Conservation (phyloP, 1,139 yeast species). For the Geotrichum citri-aurantii region DNA sequence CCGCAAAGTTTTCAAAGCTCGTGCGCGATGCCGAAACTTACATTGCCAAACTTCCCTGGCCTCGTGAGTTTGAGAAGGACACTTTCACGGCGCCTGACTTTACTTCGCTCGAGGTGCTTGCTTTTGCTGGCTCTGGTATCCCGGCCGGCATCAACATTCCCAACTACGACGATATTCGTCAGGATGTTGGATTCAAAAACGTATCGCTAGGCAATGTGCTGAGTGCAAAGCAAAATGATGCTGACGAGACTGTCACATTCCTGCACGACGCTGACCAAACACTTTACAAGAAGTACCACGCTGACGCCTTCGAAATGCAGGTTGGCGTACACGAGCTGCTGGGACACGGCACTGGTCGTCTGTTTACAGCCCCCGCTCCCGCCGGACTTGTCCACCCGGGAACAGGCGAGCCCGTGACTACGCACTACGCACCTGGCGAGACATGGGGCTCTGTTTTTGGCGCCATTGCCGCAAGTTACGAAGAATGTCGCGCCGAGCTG, state of each 20-base stretch:
- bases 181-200: constrained; percentile 78
- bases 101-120: constrained; percentile 80
- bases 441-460: constrained; percentile 91
- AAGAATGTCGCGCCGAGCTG: constrained; percentile 88
- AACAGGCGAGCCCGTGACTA: constrained; percentile 60
- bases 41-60: constrained; percentile 73
- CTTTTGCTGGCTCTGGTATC: constrained; percentile 83
- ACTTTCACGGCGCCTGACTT: constrained; percentile 84
- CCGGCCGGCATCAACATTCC: constrained; percentile 95
- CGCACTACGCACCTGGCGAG: constrained; percentile 72
- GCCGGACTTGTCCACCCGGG: constrained; percentile 25
- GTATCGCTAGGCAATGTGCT: constrained; percentile 83
- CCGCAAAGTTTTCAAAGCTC: constrained; percentile 66
- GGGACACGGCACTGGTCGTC: constrained; percentile 90
- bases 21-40: constrained; percentile 67
- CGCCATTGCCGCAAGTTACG: constrained; percentile 81
- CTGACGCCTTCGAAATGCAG: constrained; percentile 83
- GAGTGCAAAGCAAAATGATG: constrained; percentile 55
- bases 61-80: constrained; percentile 66
- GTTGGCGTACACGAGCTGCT: constrained; percentile 87
- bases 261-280: constrained; percentile 48
- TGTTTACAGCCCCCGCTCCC: constrained; percentile 47
- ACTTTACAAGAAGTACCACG: constrained; percentile 63
- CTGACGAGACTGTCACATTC: constrained; percentile 65
- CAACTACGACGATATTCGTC: constrained; percentile 81